Evolutionary conservation across 768 basidiomycete genomes (phyloP).

Genomic region (Solioccasus polychromus): DNA sequence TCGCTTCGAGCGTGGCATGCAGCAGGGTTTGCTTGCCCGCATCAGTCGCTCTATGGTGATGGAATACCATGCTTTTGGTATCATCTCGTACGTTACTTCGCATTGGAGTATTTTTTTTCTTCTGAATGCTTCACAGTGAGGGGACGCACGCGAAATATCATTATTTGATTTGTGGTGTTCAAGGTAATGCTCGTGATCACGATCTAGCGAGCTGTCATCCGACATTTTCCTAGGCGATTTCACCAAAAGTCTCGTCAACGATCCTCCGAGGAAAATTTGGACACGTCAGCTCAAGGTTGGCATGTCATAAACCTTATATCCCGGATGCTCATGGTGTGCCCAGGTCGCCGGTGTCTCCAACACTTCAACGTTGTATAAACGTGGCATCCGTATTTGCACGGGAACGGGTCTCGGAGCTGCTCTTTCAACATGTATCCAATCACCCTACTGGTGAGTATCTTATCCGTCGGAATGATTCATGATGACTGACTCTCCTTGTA

Average conservation of each 20-base stretch:
- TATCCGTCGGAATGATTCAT: neutral
- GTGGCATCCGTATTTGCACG: constrained; percentile 79
- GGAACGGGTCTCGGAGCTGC: constrained; percentile 81
- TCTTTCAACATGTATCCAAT: constrained; percentile 76
- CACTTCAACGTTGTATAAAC: constrained; percentile 74
- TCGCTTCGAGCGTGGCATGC: constrained; percentile 81
- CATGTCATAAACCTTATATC: constrained; percentile 1
- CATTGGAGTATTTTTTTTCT: constrained; percentile 1
- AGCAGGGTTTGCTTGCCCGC: constrained; percentile 73
- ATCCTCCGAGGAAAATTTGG: constrained; percentile 72
- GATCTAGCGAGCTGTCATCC: neutral
- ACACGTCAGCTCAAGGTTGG: constrained; percentile 75
- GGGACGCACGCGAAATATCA: constrained; percentile 71
- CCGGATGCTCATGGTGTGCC: constrained; percentile 4
- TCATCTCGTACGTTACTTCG: constrained; percentile 55
- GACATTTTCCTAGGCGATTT: constrained; percentile 54
- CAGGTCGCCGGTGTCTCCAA: constrained; percentile 80
- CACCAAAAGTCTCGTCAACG: constrained; percentile 64
- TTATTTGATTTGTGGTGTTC: constrained; percentile 80
- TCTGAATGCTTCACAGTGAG: constrained; percentile 44
- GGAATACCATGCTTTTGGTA: constrained; percentile 84
- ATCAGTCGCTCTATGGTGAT: constrained; percentile 69
- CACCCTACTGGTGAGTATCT: constrained; percentile 58
- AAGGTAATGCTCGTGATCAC: constrained; percentile 37
- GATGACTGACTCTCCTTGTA: constrained; percentile 23